Evolutionary conservation across 2,329 filamentous ascomycete genomes (phyloP).

Genomic region (Fusarium ramigenum): DNA sequence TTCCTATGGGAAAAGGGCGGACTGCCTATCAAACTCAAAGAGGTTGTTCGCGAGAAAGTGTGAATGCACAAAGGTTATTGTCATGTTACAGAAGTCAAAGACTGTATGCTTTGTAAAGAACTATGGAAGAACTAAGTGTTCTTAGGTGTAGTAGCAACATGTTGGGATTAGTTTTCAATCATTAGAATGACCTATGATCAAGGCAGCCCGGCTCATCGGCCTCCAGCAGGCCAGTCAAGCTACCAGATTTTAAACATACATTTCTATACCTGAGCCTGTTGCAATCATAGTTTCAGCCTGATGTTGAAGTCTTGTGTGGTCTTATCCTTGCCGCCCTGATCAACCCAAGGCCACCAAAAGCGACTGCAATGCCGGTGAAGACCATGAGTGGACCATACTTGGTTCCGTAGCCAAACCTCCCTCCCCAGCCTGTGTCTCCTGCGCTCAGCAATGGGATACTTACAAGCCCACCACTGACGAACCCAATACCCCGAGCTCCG

Average conservation of each 20-base stretch:
- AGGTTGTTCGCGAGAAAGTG: neutral
- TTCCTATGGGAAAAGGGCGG: neutral
- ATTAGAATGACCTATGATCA: neutral
- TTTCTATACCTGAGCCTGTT: neutral
- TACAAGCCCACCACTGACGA: neutral
- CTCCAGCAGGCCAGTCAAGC: no score
- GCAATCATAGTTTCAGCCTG: neutral
- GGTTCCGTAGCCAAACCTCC: neutral
- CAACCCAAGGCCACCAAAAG: neutral
- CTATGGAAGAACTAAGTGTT: neutral
- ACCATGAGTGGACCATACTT: neutral
- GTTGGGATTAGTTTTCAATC: rapidly evolving
- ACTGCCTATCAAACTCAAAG: neutral
- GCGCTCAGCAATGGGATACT: neutral
- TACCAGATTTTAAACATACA: neutral
- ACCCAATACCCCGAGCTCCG: neutral
- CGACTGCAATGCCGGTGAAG: neutral
- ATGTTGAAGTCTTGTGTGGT: neutral
- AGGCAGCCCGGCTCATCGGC: rapidly evolving
- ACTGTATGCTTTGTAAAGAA: rapidly evolving
- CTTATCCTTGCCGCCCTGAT: neutral
- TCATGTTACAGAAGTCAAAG: neutral
- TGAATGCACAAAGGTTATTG: neutral
- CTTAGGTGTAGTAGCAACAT: neutral
- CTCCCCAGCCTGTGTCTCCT: neutral